Evolutionary conservation across 106 monocot species (phyloP).

Genomic region (Dendrobium officinale): DNA sequence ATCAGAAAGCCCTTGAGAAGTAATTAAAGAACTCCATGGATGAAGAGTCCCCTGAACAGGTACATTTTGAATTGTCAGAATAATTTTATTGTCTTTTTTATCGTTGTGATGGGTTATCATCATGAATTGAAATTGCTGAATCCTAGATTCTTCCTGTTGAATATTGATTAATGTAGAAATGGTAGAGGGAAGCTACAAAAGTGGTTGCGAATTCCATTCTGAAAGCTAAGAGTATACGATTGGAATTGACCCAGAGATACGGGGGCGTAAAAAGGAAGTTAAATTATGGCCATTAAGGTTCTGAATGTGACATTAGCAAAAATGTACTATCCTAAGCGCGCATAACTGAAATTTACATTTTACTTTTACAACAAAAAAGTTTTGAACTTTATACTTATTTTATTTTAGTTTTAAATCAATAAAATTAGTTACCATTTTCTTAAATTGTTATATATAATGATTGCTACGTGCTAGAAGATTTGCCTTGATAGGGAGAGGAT

Average conservation of each 20-base stretch:
- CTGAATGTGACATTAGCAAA: background rate
- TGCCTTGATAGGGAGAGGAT: too few species aligned
- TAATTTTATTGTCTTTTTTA: background rate
- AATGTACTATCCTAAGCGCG: too few species aligned
- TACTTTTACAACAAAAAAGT: too few species aligned
- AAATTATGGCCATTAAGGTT: background rate
- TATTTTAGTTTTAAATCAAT: background rate
- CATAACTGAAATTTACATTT: too few species aligned
- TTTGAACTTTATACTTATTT: background rate
- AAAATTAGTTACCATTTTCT: too few species aligned
- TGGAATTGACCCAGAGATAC: background rate
- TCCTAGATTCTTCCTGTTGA: background rate
- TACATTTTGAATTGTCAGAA: background rate
- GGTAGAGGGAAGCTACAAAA: background rate
- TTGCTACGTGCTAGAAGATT: too few species aligned
- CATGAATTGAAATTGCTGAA: background rate
- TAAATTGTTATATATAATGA: too few species aligned
- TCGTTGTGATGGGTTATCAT: background rate
- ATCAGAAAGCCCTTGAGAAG: background rate
- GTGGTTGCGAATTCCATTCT: background rate
- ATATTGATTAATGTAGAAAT: background rate
- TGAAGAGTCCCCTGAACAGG: conserved; percentile 5
- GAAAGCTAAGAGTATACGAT: background rate
- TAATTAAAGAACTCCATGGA: background rate
- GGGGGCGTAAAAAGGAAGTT: background rate